These are phyloP conservation scores for Goffeauzyma gilvescens DNA, from an alignment of 768 basidiomycete species.

Conservation along the genomic window DNA sequence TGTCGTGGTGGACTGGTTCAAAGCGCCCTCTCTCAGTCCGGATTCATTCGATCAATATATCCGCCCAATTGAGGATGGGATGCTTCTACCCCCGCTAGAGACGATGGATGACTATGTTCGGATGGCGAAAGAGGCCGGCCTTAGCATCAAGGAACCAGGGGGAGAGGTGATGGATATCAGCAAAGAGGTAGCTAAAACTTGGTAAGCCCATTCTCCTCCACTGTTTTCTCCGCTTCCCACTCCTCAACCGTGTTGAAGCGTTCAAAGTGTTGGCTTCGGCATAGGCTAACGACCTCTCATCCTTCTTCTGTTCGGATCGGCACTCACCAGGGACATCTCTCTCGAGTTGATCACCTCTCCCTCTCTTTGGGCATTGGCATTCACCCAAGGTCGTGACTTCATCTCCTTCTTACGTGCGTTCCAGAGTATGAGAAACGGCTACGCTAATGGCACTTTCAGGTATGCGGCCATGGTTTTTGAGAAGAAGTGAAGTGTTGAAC, in stretches of 20 bases:
- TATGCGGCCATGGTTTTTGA: slow-evolving; percentile 12
- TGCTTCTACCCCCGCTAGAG: slow-evolving; percentile 13
- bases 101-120: slow-evolving; percentile 8
- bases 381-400: slow-evolving; percentile 11
- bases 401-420: slow-evolving; percentile 12
- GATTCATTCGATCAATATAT: slow-evolving; percentile 8
- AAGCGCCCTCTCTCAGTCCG: slow-evolving; percentile 3
- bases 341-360: slow-evolving; percentile 10
- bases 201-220: slow-evolving; percentile 6
- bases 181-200: slow-evolving; percentile 10
- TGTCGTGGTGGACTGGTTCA: slow-evolving; percentile 14
- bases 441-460: slow-evolving; percentile 10
- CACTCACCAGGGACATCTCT: slow-evolving; percentile 16
- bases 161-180: slow-evolving; percentile 12
- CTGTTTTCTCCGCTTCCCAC: not conserved
- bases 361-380: slow-evolving; percentile 13
- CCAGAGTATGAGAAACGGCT: slow-evolving; percentile 11
- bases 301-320: not conserved
- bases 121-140: slow-evolving; percentile 5
- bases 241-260: not conserved
- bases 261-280: not conserved
- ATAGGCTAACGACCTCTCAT: not conserved
- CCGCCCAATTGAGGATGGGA: slow-evolving; percentile 13
- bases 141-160: slow-evolving; percentile 1
- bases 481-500: too few species aligned